These are phyloP conservation scores for Urochloa ruziziensis DNA, from an alignment of 176 grass and related monocot species.

Conservation along the genomic window DNA sequence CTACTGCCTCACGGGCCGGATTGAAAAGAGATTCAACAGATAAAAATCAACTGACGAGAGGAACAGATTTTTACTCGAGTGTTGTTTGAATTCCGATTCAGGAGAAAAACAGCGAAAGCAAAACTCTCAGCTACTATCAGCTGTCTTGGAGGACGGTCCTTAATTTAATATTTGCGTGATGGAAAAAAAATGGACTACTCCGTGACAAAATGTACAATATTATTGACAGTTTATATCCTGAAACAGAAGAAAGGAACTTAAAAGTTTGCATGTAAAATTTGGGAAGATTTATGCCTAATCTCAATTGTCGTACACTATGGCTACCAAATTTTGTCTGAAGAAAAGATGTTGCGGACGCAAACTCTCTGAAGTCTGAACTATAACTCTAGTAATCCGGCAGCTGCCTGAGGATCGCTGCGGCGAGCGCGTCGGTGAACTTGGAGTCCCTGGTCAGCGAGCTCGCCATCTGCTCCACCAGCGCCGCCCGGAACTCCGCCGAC, in stretches of 20 bases:
- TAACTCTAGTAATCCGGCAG: constrained; percentile 36
- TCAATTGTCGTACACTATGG: neutral
- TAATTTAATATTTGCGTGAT: neutral
- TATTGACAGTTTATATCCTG: neutral
- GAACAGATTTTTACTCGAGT: too few species aligned
- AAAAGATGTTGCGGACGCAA: neutral
- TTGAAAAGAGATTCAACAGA: too few species aligned
- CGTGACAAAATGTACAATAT: constrained; percentile 9
- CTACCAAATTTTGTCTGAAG: neutral
- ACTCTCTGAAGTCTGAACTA: neutral
- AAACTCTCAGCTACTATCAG: neutral
- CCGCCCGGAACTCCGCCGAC: constrained; percentile 53
- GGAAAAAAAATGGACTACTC: neutral
- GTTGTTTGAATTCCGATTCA: neutral
- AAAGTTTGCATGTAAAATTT: neutral
- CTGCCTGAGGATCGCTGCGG: constrained; percentile 56
- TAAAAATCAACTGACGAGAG: too few species aligned
- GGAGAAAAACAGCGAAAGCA: neutral
- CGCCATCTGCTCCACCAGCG: constrained; percentile 73
- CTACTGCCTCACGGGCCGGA: too few species aligned
- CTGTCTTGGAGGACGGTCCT: neutral
- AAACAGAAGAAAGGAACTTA: neutral
- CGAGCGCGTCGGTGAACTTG: constrained; percentile 59
- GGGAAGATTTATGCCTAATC: neutral
- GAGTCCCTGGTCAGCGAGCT: constrained; percentile 54